These are phyloP conservation scores for Vitis rotundifolia DNA, from an alignment of 164 flowering plant species.

Conservation along the genomic window DNA sequence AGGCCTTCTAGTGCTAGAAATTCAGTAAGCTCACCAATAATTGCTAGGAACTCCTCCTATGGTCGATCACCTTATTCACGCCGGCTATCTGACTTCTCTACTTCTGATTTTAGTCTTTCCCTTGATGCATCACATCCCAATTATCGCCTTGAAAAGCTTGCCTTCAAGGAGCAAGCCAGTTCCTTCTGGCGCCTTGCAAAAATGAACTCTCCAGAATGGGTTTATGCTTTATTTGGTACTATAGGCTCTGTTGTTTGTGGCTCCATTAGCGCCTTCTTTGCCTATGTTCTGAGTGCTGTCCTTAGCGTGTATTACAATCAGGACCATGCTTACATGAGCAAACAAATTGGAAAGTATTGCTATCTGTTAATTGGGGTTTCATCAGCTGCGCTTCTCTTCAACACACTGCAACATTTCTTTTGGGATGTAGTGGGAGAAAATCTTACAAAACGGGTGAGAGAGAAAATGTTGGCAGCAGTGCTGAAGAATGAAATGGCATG, in stretches of 20 bases:
- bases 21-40: slow-evolving; percentile 96
- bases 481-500: slow-evolving; percentile 91
- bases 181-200: slow-evolving; percentile 93
- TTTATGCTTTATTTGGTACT: slow-evolving; percentile 79
- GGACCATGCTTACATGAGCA: slow-evolving; percentile 72
- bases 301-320: slow-evolving; percentile 87
- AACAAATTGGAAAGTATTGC: slow-evolving; percentile 81
- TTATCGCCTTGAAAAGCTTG: slow-evolving; percentile 75
- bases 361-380: slow-evolving; percentile 87
- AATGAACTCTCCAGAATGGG: slow-evolving; percentile 98
- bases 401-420: slow-evolving; percentile 87
- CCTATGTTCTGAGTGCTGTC: slow-evolving; percentile 94
- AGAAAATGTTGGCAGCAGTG: slow-evolving; percentile 86
- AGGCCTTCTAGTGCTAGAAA: slow-evolving; percentile 98
- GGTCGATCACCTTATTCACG: slow-evolving; percentile 97
- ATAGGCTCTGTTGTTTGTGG: slow-evolving; percentile 93
- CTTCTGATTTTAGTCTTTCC: slow-evolving; percentile 91
- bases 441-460: slow-evolving; percentile 85
- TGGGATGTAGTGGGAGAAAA: slow-evolving; percentile 98
- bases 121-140: slow-evolving; percentile 61
- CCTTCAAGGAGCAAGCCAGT: slow-evolving; percentile 95
- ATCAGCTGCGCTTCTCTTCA: slow-evolving; percentile 87
- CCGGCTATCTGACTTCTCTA: slow-evolving; percentile 93
- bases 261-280: slow-evolving; percentile 81
- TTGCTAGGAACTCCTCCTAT: slow-evolving; percentile 88